A percentile compares a stretch with the other conserved stretches of the same genome.
Conservation (phyloP, 1,284 basidiomycete species). For the Naganishia cerealis region DNA sequence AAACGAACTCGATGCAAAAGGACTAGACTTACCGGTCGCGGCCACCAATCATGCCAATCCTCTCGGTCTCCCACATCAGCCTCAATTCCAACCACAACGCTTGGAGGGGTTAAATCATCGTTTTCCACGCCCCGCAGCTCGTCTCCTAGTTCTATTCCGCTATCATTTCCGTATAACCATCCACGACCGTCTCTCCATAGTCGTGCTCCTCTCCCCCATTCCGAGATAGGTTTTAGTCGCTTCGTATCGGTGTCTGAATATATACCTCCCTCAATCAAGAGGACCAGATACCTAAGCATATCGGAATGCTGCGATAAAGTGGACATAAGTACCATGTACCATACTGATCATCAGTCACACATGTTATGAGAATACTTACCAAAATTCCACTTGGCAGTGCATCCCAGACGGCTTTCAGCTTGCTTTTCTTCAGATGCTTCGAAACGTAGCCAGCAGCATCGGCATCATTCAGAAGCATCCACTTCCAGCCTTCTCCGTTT, state of each 20-base stretch:
- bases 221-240: conserved; percentile 44
- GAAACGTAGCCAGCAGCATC: conserved; percentile 31
- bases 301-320: conserved; percentile 42
- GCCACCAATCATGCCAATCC: conserved; percentile 55
- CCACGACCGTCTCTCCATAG: conserved; percentile 46
- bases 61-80: conserved; percentile 52
- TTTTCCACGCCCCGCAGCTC: not conserved
- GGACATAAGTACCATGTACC: not conserved
- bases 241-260: conserved; percentile 54
- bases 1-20: no score
- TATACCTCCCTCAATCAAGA: conserved; percentile 51
- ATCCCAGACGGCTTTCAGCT: conserved; percentile 45
- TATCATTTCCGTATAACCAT: conserved; percentile 40
- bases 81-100: conserved; percentile 53
- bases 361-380: conserved; percentile 36
- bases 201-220: conserved; percentile 45
- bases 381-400: conserved; percentile 49
- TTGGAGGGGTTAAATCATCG: conserved; percentile 39
- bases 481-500: conserved; percentile 47
- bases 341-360: not conserved
- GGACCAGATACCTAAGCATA: conserved; percentile 50
- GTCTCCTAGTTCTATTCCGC: conserved; percentile 26
- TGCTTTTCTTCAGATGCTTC: conserved; percentile 37
- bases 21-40: conserved; percentile 52
- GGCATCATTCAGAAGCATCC: conserved; percentile 45